Percentiles rank a stretch among this genome's conserved stretches.
Conservation (phyloP, 805 yeast species). For the Starmerella floris region DNA sequence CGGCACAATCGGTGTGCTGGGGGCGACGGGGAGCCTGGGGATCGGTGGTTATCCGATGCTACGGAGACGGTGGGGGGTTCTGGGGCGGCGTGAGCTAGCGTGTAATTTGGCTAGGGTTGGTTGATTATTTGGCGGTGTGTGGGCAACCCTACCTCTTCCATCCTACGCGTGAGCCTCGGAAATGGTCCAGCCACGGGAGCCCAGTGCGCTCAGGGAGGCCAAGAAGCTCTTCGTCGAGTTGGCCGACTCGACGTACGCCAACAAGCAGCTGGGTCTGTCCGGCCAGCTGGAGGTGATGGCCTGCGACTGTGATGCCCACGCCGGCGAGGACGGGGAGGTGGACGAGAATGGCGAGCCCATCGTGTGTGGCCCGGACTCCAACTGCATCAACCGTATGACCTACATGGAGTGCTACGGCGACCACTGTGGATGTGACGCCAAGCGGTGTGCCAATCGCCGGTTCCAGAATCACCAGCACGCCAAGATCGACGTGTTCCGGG, state of each 20-base stretch:
- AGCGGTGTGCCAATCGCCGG: conserved; percentile 65
- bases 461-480: conserved; percentile 71
- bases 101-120: no score
- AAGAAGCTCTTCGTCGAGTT: conserved; percentile 42
- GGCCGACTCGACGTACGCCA: conserved; percentile 47
- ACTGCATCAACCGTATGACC: conserved; percentile 84
- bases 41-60: no score
- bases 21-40: no score
- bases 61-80: no score
- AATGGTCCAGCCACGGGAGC: conserved; percentile 9
- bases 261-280: conserved; percentile 50
- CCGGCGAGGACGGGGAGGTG: conserved; percentile 2
- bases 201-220: conserved; percentile 42
- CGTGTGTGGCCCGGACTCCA: conserved; percentile 78
- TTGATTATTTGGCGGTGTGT: no score
- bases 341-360: conserved; percentile 17
- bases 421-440: conserved; percentile 41
- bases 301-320: conserved; percentile 56
- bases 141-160: no score
- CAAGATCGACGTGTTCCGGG: conserved; percentile 61
- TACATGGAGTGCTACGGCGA: conserved; percentile 79
- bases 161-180: background rate
- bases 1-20: no score
- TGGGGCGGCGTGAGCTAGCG: no score
- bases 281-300: conserved; percentile 76